phyloP scores from a whole-genome alignment of 441 rosid species.

The Francoa sonchifolia region DNA sequence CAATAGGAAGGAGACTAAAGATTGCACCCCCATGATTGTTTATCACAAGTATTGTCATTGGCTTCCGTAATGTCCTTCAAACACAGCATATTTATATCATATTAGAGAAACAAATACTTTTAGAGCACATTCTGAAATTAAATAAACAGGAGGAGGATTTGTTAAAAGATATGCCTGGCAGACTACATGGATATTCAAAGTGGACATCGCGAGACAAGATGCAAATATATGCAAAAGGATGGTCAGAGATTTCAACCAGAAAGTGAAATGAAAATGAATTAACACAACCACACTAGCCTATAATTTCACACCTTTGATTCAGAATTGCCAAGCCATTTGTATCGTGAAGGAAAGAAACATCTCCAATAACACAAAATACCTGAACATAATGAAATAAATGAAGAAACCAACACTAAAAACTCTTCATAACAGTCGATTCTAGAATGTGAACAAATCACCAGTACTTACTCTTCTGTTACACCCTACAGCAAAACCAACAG shows the following conservation, averaged over 20 bases:
- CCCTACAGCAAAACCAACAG: constrained; percentile 85
- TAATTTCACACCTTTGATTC: constrained; percentile 46
- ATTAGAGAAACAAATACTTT: not conserved
- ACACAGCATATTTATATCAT: constrained; percentile 12
- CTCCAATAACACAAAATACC: constrained; percentile 82
- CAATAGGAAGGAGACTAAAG: constrained; percentile 91
- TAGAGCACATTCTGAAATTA: not conserved
- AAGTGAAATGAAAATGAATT: constrained; percentile 4
- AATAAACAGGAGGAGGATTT: not conserved
- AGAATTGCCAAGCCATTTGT: constrained; percentile 86
- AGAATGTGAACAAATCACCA: not conserved
- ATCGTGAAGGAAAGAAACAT: constrained; percentile 94
- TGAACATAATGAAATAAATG: constrained; percentile 15
- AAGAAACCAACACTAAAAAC: not conserved
- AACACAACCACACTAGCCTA: constrained; percentile 3
- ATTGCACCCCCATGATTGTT: constrained; percentile 97
- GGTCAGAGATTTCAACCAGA: not conserved
- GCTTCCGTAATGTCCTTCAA: constrained; percentile 59
- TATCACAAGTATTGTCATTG: constrained; percentile 71
- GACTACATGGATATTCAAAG: constrained; percentile 3
- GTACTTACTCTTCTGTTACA: constrained; percentile 61
- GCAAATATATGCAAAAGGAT: not conserved
- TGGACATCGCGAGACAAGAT: too few species aligned
- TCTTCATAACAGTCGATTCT: not conserved
- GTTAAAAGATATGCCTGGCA: not conserved